A percentile compares a stretch with the other conserved stretches of the same genome.
Conservation (phyloP, 169 alveolate species). For the Plasmodium ovale region DNA sequence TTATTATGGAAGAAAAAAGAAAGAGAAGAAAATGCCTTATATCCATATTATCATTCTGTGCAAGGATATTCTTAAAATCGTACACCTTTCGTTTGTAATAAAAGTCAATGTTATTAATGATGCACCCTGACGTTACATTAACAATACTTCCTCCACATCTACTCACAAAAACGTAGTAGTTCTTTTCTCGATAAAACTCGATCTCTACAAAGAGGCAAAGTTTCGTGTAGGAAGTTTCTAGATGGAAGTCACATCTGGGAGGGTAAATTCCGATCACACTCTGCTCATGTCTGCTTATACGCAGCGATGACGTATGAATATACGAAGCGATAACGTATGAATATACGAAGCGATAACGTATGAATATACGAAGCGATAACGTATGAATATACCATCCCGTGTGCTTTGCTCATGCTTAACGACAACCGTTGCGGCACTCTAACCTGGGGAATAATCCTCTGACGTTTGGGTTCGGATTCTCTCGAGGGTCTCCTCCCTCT, state of each 20-base stretch:
- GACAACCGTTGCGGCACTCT: too few relatives aligned
- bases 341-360: too few relatives aligned
- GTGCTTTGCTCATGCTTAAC: too few relatives aligned
- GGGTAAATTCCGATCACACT: too few relatives aligned
- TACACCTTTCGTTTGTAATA: slow-evolving; percentile 29
- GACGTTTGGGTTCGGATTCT: not conserved
- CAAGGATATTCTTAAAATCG: slow-evolving; percentile 36
- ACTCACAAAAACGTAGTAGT: slow-evolving; percentile 60
- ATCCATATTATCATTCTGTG: slow-evolving; percentile 21
- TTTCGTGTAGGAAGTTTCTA: too few relatives aligned
- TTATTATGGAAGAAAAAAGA: slow-evolving; percentile 55
- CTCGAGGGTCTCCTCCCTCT: not conserved
- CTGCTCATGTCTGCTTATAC: too few relatives aligned
- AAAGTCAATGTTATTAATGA: slow-evolving; percentile 52
- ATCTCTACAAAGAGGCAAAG: slow-evolving; percentile 10
- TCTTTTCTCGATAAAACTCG: slow-evolving; percentile 8
- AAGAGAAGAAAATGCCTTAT: slow-evolving; percentile 40
- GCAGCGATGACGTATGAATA: too few relatives aligned
- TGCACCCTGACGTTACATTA: slow-evolving; percentile 45
- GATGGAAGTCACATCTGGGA: too few relatives aligned
- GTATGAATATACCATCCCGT: too few relatives aligned
- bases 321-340: too few relatives aligned
- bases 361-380: too few relatives aligned
- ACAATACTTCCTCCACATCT: slow-evolving; percentile 29
- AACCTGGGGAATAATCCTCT: not conserved